These are phyloP conservation scores for Acer saccharum DNA, from an alignment of 345 rosid genomes.

Conservation along the genomic window DNA sequence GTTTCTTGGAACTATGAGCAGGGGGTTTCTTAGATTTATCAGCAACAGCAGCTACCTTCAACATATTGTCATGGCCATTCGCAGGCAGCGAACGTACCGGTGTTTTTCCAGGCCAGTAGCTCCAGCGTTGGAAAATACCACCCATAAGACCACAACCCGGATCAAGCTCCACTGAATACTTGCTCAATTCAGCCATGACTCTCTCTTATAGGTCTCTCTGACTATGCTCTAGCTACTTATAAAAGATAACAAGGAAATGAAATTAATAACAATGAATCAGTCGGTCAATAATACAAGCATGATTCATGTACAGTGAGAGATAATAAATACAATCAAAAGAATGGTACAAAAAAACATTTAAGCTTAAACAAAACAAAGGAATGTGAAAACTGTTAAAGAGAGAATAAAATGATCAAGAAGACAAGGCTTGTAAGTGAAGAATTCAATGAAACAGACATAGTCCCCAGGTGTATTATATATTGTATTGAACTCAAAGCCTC, in stretches of 20 bases:
- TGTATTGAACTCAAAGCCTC: constrained; percentile 37
- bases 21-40: constrained; percentile 28
- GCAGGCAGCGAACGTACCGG: constrained; percentile 39
- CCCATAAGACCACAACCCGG: constrained; percentile 61
- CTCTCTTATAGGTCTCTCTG: background rate
- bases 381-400: constrained; percentile 6
- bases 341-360: background rate
- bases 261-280: background rate
- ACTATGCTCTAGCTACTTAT: background rate
- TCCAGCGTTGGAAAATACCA: constrained; percentile 51
- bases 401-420: no score
- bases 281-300: background rate
- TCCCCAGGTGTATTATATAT: constrained; percentile 21
- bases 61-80: constrained; percentile 20
- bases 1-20: constrained; percentile 21
- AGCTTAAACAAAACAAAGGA: constrained; percentile 10
- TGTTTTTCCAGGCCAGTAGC: constrained; percentile 39
- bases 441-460: constrained; percentile 32
- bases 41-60: background rate
- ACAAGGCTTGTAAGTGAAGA: constrained; percentile 44
- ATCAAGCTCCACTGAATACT: constrained; percentile 29
- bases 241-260: no score
- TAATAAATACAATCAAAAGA: constrained; percentile 11
- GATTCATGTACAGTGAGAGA: background rate
- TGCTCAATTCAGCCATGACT: constrained; percentile 30